phyloP scores from a whole-genome alignment of 345 rosid genomes.

The Lepidium aucheri region DNA sequence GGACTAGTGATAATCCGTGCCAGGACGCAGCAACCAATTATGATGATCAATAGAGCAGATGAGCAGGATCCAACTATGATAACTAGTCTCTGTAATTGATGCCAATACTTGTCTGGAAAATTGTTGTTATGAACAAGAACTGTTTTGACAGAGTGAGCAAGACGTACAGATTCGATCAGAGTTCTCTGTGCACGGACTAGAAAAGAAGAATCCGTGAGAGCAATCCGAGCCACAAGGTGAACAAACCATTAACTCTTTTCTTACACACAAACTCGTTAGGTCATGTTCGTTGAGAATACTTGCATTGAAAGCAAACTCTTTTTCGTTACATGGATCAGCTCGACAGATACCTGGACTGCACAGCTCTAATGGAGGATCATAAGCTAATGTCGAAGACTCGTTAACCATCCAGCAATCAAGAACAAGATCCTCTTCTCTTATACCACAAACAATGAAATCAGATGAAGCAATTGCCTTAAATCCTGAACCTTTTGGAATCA shows the following conservation, averaged over 20 bases:
- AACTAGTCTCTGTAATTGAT: slow-evolving; percentile 31
- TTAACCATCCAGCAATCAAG: slow-evolving; percentile 75
- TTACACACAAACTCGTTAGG: slow-evolving; percentile 58
- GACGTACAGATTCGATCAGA: slow-evolving; percentile 68
- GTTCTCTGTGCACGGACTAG: slow-evolving; percentile 58
- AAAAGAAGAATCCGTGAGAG: slow-evolving; percentile 67
- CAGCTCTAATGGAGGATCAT: slow-evolving; percentile 73
- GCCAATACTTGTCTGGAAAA: slow-evolving; percentile 45
- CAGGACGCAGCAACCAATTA: slow-evolving; percentile 43
- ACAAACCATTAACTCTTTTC: slow-evolving; percentile 64
- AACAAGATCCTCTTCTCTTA: slow-evolving; percentile 76
- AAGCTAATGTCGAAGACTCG: slow-evolving; percentile 37
- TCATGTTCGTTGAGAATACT: slow-evolving; percentile 70
- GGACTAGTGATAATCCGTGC: slow-evolving; percentile 27
- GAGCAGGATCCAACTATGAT: slow-evolving; percentile 43
- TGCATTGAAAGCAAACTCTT: slow-evolving; percentile 76
- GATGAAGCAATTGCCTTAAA: slow-evolving; percentile 84
- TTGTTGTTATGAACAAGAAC: slow-evolving; percentile 47
- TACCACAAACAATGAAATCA: slow-evolving; percentile 69
- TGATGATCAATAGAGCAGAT: slow-evolving; percentile 35
- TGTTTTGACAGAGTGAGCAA: slow-evolving; percentile 94
- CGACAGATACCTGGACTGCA: slow-evolving; percentile 83
- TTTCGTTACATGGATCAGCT: slow-evolving; percentile 42
- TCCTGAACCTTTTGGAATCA: slow-evolving; percentile 62
- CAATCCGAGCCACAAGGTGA: slow-evolving; percentile 73